Base-by-base conservation (phyloP, 2,329 filamentous ascomycete species). In the Endoconidiophora polonica region DNA sequence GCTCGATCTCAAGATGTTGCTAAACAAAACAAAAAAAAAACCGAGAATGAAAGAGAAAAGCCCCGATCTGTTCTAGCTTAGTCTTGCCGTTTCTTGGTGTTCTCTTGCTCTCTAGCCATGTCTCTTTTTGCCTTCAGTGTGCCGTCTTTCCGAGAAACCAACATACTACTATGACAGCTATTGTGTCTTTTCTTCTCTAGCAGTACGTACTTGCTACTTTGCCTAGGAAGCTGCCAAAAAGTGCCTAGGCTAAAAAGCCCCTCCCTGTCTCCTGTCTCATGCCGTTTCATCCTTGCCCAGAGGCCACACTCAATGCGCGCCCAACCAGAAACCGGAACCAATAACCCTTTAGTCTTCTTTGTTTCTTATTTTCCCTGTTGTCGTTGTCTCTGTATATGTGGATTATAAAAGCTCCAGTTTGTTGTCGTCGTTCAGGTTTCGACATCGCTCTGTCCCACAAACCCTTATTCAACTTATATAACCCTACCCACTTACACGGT, bases 231-330 rank as follows among this genome's bases (percentile, higher is more conserved):
- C 24, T 23, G 18, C 24, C 16, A 9, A n/a, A 24, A 20, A 24
- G 4, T 3, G 12, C 43, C 43, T 20, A 23, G 5, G 14, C 43
- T 29, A 6, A 33, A 18, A 4, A 10, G 9, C 18, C 20, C 24
- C 14, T 6, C 22, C 44, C 44, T 14, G 6, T 12, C 44, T 46
- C 44, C 26, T 39, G 44, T 46, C 44, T 46, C 44, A 46, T 37
- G 26, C 18, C 29, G 44, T 46, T 46, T 46, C 44, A 46, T 46
- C 44, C 5, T 38, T 20, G 16, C 20, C 26, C 38, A 37, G 18
- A 23, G 6, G 7, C 44, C 33, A n/a, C 16, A 14, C 24, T 14
- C 14, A 33, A 33, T 20, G 33, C 33, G 43, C 43, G 33, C 22
- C 2, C 10, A 29, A 29, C 26, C 26, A 29, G 26, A 29, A 29